Evolutionary conservation across 179 eudicot species (phyloP).

Genomic region (Patellifolia procumbens): DNA sequence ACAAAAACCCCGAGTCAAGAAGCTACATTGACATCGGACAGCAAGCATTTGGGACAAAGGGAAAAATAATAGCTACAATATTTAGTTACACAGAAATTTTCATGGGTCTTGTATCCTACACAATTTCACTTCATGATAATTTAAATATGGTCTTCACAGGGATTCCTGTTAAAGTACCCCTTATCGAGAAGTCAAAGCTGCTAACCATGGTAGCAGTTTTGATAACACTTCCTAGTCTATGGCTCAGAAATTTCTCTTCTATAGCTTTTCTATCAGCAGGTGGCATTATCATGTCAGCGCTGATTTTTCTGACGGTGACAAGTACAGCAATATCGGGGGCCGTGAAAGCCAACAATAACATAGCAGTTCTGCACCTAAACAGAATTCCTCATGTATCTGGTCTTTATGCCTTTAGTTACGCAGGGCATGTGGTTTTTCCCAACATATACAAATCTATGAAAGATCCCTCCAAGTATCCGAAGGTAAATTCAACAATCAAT

Average conservation of each 20-base stretch:
- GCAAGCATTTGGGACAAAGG: constrained; percentile 60
- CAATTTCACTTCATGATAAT: constrained; percentile 85
- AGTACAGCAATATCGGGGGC: constrained; percentile 54
- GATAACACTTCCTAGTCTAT: constrained; percentile 66
- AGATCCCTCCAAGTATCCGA: constrained; percentile 65
- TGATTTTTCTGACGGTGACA: constrained; percentile 55
- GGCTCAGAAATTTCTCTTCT: constrained; percentile 68
- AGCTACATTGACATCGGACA: constrained; percentile 77
- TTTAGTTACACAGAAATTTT: constrained; percentile 75
- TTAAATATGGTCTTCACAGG: constrained; percentile 44
- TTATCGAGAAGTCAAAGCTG: constrained; percentile 46
- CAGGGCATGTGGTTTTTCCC: constrained; percentile 84
- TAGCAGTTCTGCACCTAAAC: constrained; percentile 48
- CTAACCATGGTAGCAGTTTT: constrained; percentile 59
- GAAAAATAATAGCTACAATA: constrained; percentile 48
- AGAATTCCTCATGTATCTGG: constrained; percentile 73
- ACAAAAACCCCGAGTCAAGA: constrained; percentile 45
- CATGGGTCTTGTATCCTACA: constrained; percentile 81
- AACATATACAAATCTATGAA: constrained; percentile 64
- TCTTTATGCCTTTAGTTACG: constrained; percentile 62
- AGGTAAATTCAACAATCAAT: constrained; percentile 35
- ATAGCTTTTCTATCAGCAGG: constrained; percentile 71
- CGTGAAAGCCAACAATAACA: constrained; percentile 35
- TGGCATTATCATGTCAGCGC: constrained; percentile 63
- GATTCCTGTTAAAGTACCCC: constrained; percentile 31